These are phyloP conservation scores for Spencermartinsiella ligniputridi DNA, from an alignment of 1,139 yeast species.

Conservation along the genomic window DNA sequence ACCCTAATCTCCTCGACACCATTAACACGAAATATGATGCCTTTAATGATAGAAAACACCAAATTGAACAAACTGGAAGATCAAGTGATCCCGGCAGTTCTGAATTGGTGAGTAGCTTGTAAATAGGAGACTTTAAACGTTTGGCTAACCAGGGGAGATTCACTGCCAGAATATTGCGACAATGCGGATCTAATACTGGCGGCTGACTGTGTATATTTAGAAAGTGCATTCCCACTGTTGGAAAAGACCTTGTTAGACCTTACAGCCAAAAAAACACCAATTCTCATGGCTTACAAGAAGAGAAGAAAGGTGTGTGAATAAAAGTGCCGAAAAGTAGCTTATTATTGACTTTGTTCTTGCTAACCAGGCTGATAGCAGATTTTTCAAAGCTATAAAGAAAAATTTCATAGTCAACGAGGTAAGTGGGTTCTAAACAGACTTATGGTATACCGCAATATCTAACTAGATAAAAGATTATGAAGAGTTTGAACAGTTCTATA, in stretches of 20 bases:
- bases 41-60: constrained; percentile 44
- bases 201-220: constrained; percentile 56
- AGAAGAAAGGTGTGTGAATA: constrained; percentile 40
- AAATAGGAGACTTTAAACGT: too few relatives aligned
- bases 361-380: constrained; percentile 42
- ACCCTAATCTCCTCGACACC: constrained; percentile 4
- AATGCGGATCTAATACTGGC: constrained; percentile 46
- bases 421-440: constrained; percentile 10
- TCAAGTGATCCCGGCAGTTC: constrained; percentile 39
- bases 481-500: constrained; percentile 34
- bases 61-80: constrained; percentile 36
- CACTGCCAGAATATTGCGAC: constrained; percentile 37
- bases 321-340: not conserved
- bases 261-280: constrained; percentile 38
- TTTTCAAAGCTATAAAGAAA: constrained; percentile 41
- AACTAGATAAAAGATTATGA: constrained; percentile 35
- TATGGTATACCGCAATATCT: constrained; percentile 4
- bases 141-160: constrained; percentile 37
- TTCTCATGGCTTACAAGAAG: constrained; percentile 48
- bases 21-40: constrained; percentile 35
- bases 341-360: not conserved
- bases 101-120: constrained; percentile 39
- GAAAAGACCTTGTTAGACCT: constrained; percentile 46
- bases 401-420: constrained; percentile 35
- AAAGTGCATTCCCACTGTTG: constrained; percentile 47